phyloP scores from a whole-genome alignment of 192 early-diverging fungal genomes.

The Rhizophagus clarus region DNA sequence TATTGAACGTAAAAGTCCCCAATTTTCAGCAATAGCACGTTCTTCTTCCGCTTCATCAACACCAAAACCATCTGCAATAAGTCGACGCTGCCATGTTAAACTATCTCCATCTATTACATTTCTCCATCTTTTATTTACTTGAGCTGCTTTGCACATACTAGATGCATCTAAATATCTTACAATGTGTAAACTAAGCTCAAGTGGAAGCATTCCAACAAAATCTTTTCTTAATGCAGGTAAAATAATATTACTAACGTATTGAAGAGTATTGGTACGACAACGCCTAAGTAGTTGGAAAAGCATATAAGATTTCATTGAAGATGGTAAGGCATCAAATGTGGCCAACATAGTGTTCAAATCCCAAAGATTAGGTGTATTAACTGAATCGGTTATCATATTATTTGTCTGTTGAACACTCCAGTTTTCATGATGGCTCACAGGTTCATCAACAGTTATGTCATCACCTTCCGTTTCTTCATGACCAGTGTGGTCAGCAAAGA shows the following conservation, averaged over 20 bases:
- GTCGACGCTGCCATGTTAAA: conserved; percentile 49
- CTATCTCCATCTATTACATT: conserved; percentile 73
- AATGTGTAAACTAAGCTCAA: conserved; percentile 74
- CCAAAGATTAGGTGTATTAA: conserved; percentile 43
- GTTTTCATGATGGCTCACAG: conserved; percentile 30
- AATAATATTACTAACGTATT: conserved; percentile 90
- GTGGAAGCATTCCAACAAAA: conserved; percentile 77
- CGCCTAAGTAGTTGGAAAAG: conserved; percentile 87
- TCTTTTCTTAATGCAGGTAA: conserved; percentile 90
- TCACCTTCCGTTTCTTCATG: conserved; percentile 30
- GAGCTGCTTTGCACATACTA: conserved; percentile 77
- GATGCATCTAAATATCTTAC: conserved; percentile 81
- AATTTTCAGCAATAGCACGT: conserved; percentile 39
- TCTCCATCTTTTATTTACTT: conserved; percentile 82
- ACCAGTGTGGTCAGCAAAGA: conserved; percentile 24
- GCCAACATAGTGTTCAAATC: conserved; percentile 57
- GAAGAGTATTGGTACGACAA: conserved; percentile 78
- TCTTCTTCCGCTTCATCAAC: conserved; percentile 44
- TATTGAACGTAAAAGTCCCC: conserved; percentile 36
- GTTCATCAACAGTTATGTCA: conserved; percentile 27
- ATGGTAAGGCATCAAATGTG: conserved; percentile 80
- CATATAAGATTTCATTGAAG: conserved; percentile 80
- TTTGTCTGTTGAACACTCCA: conserved; percentile 37
- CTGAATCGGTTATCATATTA: conserved; percentile 29
- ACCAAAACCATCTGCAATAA: conserved; percentile 50